Percentiles rank a stretch among this genome's conserved stretches.
These are phyloP conservation scores for Boletus sp. DNA, from an alignment of 1,284 basidiomycete species.

Conservation along the genomic window DNA sequence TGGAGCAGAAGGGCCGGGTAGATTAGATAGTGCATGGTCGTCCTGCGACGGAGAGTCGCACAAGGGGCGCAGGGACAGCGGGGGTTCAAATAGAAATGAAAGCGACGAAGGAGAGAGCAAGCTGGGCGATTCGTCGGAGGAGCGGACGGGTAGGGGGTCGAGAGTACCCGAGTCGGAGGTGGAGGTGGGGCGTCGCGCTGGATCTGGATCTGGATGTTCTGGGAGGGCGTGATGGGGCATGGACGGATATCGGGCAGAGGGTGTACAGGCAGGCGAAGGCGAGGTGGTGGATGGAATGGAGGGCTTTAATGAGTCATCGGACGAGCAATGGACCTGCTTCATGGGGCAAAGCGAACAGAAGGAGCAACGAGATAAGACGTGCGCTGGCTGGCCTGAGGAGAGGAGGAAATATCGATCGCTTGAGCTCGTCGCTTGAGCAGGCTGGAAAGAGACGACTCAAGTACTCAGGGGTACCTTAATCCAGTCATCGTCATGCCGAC, in stretches of 20 bases:
- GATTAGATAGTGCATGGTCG: slow-evolving; percentile 28
- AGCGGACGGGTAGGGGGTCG: slow-evolving; percentile 44
- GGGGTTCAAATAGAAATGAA: slow-evolving; percentile 2
- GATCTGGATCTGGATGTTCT: slow-evolving; percentile 17
- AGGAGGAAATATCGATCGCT: too few species aligned
- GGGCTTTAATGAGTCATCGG: slow-evolving; percentile 15
- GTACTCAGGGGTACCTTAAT: slow-evolving; percentile 22
- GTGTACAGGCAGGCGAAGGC: slow-evolving; percentile 8
- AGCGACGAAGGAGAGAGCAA: slow-evolving; percentile 18
- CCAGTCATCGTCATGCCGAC: slow-evolving; percentile 14
- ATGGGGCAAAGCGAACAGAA: slow-evolving; percentile 33
- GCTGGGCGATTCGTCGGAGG: slow-evolving; percentile 27
- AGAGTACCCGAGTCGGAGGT: slow-evolving; percentile 35
- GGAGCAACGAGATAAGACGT: slow-evolving; percentile 14
- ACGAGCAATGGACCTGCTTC: slow-evolving; percentile 43
- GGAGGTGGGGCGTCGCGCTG: too few species aligned
- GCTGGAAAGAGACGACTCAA: slow-evolving; percentile 22
- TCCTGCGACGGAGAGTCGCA: slow-evolving; percentile 17
- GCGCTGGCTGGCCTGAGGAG: background rate
- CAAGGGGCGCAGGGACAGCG: slow-evolving; percentile 6
- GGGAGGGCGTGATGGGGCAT: slow-evolving; percentile 12
- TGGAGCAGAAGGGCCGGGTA: slow-evolving; percentile 17
- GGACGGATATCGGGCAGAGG: slow-evolving; percentile 16
- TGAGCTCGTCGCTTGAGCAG: slow-evolving; percentile 21
- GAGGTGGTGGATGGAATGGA: slow-evolving; percentile 15